Percentiles rank a stretch among this genome's conserved stretches.
Conservation (phyloP, 2,329 filamentous ascomycete species). For the Trichophyton mentagrophytes region DNA sequence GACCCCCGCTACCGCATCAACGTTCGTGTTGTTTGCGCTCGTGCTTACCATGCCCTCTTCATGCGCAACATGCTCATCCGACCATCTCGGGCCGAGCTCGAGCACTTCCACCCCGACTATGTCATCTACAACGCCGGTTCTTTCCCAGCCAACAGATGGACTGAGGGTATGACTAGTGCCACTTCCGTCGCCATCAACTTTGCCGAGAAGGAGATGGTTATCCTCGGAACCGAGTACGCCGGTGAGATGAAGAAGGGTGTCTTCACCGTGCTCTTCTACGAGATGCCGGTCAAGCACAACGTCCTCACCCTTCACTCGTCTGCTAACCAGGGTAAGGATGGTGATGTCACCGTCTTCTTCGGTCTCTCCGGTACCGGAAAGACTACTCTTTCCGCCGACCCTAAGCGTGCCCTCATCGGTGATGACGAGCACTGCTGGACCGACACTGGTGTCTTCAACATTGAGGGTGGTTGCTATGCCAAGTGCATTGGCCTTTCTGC, state of each 20-base stretch:
- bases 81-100: conserved; percentile 76
- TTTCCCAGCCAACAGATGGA: conserved; percentile 97
- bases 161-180: conserved; percentile 94
- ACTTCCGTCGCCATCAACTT: conserved; percentile 99
- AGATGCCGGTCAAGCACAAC: conserved; percentile 99
- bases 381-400: conserved; percentile 94
- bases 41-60: conserved; percentile 98
- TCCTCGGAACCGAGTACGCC: conserved; percentile 96
- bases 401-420: conserved; percentile 89
- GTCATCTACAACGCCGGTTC: conserved; percentile 98
- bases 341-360: conserved; percentile 98
- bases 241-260: conserved; percentile 97
- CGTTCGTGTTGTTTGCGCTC: conserved; percentile 94
- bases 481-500: conserved; percentile 95
- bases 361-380: conserved; percentile 97
- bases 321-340: conserved; percentile 87
- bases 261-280: conserved; percentile 99
- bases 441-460: conserved; percentile 95
- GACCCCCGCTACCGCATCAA: conserved; percentile 96
- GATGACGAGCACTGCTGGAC: conserved; percentile 99
- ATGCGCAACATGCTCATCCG: conserved; percentile 99
- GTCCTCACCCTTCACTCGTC: conserved; percentile 97
- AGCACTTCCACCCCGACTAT: conserved; percentile 98
- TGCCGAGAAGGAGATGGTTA: conserved; percentile 99
- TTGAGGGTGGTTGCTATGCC: conserved; percentile 97